Conservation (phyloP, 208 protist species). For the Leishmania tarentolae region DNA sequence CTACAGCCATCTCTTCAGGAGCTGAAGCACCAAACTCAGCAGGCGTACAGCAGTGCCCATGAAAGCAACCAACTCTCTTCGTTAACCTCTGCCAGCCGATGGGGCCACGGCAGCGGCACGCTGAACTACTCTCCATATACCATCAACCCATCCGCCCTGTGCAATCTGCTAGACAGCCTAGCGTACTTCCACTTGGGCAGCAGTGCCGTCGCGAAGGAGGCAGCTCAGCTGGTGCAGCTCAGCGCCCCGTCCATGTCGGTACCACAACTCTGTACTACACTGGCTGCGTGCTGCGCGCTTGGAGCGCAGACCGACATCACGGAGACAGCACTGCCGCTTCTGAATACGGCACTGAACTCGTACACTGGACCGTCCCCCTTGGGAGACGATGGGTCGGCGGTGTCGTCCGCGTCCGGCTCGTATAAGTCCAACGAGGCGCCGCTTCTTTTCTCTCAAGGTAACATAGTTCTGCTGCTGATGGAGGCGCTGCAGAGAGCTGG, state of each 20-base stretch:
- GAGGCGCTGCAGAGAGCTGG: slow-evolving; percentile 48
- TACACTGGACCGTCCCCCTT: slow-evolving; percentile 15
- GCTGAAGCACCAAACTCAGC: slow-evolving; percentile 22
- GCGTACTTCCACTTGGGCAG: slow-evolving; percentile 77
- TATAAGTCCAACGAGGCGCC: not conserved
- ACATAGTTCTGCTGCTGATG: slow-evolving; percentile 46
- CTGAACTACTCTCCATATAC: slow-evolving; percentile 16
- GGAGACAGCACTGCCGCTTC: slow-evolving; percentile 51
- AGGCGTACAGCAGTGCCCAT: not conserved
- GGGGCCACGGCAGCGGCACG: not conserved
- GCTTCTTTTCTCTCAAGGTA: slow-evolving; percentile 23
- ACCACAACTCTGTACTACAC: slow-evolving; percentile 53
- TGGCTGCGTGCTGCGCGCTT: slow-evolving; percentile 73
- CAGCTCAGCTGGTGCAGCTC: slow-evolving; percentile 56
- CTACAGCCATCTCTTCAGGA: slow-evolving; percentile 55
- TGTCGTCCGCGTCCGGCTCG: not conserved
- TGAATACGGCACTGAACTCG: slow-evolving; percentile 47
- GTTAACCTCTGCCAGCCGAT: not conserved
- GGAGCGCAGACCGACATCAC: slow-evolving; percentile 55
- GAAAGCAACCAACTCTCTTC: not conserved
- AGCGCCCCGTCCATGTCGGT: slow-evolving; percentile 57
- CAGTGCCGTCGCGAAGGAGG: slow-evolving; percentile 51
- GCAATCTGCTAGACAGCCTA: slow-evolving; percentile 73
- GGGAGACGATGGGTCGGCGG: not conserved
- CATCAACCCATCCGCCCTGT: slow-evolving; percentile 51